A percentile compares a stretch with the other conserved stretches of the same genome.
Evolutionary conservation across 108 stramenopile species (phyloP).

Genomic region (Seminavis robusta): DNA sequence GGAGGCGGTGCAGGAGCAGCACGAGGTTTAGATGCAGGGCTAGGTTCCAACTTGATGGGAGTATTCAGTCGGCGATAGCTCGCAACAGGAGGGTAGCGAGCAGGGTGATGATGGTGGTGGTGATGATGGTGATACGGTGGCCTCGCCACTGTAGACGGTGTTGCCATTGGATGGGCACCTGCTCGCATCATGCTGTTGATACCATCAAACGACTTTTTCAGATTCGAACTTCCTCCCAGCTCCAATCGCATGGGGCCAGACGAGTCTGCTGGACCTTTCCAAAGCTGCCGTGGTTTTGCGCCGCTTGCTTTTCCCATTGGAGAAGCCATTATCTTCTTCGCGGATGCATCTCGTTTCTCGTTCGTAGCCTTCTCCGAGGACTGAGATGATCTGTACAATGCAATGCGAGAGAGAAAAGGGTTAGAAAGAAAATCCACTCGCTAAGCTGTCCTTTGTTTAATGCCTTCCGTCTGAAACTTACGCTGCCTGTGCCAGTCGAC

Average conservation of each 20-base stretch:
- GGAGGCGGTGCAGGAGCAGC: not conserved
- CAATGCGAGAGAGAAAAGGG: too few relatives aligned
- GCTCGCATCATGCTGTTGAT: slow-evolving; percentile 41
- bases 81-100: slow-evolving; percentile 1
- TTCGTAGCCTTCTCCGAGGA: too few relatives aligned
- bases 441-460: too few relatives aligned
- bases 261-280: not conserved
- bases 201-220: slow-evolving; percentile 29
- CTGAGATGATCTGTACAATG: too few relatives aligned
- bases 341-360: too few relatives aligned
- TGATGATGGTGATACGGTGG: not conserved
- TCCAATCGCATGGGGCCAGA: too few relatives aligned
- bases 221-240: not conserved
- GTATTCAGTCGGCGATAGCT: slow-evolving; percentile 6
- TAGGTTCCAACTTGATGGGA: slow-evolving; percentile 16
- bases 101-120: not conserved
- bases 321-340: too few relatives aligned
- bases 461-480: too few relatives aligned
- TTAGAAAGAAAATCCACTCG: too few relatives aligned
- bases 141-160: not conserved
- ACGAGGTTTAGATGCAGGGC: slow-evolving; percentile 10
- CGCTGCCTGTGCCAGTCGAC: too few relatives aligned
- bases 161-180: not conserved
- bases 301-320: slow-evolving; percentile 10
- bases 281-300: not conserved